These are phyloP conservation scores for Aethionema arabicum DNA, from an alignment of 345 rosid genomes.

Conservation along the genomic window DNA sequence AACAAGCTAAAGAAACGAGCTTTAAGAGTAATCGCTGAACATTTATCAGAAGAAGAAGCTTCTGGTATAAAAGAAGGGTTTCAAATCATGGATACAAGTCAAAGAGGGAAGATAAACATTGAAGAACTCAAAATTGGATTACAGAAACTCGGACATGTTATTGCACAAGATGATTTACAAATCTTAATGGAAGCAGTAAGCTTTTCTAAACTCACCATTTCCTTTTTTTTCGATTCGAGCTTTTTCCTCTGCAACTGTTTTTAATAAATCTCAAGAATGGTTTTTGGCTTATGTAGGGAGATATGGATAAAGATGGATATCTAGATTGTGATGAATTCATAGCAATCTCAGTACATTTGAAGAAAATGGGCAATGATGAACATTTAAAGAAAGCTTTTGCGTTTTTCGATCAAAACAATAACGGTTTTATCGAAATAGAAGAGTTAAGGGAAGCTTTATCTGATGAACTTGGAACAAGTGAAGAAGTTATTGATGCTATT, in stretches of 20 bases:
- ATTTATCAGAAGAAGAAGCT: constrained; percentile 88
- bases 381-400: constrained; percentile 85
- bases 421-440: constrained; percentile 82
- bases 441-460: constrained; percentile 74
- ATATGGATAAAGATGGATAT: constrained; percentile 76
- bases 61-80: constrained; percentile 93
- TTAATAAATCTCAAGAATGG: constrained; percentile 31
- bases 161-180: constrained; percentile 81
- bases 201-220: constrained; percentile 1
- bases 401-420: constrained; percentile 70
- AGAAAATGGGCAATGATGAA: constrained; percentile 86
- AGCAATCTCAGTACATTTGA: constrained; percentile 89
- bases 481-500: constrained; percentile 79
- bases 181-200: constrained; percentile 97
- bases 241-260: neutral
- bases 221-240: no score
- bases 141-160: constrained; percentile 70
- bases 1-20: constrained; percentile 99
- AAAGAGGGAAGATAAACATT: constrained; percentile 79
- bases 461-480: constrained; percentile 69
- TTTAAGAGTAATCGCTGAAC: constrained; percentile 94
- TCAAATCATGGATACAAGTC: constrained; percentile 71
- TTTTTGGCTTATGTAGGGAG: constrained; percentile 58
- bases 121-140: constrained; percentile 81
- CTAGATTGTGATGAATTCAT: constrained; percentile 81